Evolutionary conservation across 2,329 filamentous ascomycete species (phyloP).

Genomic region (Colletotrichum sp.): DNA sequence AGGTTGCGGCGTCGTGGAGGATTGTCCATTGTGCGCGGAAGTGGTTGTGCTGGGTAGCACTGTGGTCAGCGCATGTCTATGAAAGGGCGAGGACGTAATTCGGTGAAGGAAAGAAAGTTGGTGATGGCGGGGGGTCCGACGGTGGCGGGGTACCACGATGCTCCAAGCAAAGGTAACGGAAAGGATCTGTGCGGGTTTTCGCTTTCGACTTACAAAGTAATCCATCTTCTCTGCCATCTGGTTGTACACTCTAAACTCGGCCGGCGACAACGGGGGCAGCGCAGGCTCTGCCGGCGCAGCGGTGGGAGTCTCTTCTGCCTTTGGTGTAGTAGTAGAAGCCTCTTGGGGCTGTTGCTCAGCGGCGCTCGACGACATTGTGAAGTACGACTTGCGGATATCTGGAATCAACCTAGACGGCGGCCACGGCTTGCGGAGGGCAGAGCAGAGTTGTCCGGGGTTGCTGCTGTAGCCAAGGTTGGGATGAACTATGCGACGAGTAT

Average conservation of each 20-base stretch:
- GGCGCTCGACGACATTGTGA: neutral
- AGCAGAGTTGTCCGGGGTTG: neutral
- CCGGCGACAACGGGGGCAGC: conserved; percentile 67
- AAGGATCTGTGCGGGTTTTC: neutral
- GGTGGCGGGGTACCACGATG: neutral
- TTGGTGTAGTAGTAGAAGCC: neutral
- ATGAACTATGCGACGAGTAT: neutral
- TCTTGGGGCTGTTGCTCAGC: neutral
- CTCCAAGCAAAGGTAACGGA: neutral
- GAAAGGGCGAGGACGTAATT: fast-evolving
- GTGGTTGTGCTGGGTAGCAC: conserved; percentile 68
- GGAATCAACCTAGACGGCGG: neutral
- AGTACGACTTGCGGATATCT: neutral
- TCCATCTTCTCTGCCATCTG: conserved; percentile 79
- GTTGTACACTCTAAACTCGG: conserved; percentile 75
- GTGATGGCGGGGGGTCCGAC: neutral
- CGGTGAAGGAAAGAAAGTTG: fast-evolving
- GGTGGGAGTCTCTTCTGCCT: neutral
- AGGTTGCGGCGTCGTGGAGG: conserved; percentile 69
- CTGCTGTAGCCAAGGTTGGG: neutral
- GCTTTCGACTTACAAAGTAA: conserved; percentile 61
- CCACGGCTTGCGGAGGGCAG: neutral
- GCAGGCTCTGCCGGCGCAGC: neutral
- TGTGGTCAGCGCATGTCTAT: neutral
- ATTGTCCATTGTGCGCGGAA: conserved; percentile 78